Conservation (phyloP, 1,139 yeast species). For the Blastobotrys proliferans region DNA sequence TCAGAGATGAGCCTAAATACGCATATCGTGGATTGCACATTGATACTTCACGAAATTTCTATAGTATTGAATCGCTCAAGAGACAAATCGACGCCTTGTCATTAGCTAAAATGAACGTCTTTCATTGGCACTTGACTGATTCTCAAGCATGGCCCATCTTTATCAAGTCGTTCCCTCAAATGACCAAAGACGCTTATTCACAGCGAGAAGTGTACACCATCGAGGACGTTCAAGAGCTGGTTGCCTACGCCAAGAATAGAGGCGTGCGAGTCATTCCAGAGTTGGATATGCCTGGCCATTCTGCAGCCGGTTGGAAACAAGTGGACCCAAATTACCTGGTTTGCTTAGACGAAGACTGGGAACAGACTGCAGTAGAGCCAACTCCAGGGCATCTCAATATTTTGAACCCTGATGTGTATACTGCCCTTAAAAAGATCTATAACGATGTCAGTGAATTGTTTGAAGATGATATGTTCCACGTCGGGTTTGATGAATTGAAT, state of each 20-base stretch:
- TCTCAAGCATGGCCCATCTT: constrained; percentile 48
- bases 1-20: constrained; percentile 41
- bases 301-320: constrained; percentile 44
- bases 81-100: constrained; percentile 46
- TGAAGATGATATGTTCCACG: constrained; percentile 43
- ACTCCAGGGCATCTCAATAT: constrained; percentile 44
- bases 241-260: constrained; percentile 39
- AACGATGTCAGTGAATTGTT: constrained; percentile 39
- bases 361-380: constrained; percentile 44
- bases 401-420: constrained; percentile 38
- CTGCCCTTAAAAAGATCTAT: constrained; percentile 39
- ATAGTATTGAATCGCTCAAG: constrained; percentile 34
- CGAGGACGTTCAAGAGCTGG: constrained; percentile 36
- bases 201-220: constrained; percentile 37
- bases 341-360: constrained; percentile 36
- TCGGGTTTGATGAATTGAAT: constrained; percentile 46
- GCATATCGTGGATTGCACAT: constrained; percentile 47
- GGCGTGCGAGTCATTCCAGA: constrained; percentile 49
- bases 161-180: constrained; percentile 39
- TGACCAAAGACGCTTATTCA: constrained; percentile 45
- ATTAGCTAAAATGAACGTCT: constrained; percentile 41
- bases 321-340: constrained; percentile 39
- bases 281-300: constrained; percentile 48
- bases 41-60: constrained; percentile 45
- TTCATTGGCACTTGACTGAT: constrained; percentile 48